A percentile compares a stretch with the other conserved stretches of the same genome.
Evolutionary conservation across 371 early-diverging fungal species (phyloP).

Genomic region (Circinella minor): DNA sequence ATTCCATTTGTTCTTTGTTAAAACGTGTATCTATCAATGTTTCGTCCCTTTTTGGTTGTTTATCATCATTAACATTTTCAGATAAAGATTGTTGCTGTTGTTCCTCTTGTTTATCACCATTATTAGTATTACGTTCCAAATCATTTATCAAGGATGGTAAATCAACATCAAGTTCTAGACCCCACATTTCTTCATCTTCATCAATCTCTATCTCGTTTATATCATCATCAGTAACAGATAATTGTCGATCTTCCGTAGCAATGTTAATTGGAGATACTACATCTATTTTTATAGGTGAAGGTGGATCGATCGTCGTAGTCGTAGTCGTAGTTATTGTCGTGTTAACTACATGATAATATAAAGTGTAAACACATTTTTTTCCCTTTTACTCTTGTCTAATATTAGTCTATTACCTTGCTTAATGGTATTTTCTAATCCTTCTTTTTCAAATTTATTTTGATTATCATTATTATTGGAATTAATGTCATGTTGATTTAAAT

Average conservation of each 20-base stretch:
- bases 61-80: background rate
- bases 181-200: constrained; percentile 22
- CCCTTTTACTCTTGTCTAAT: too few species aligned
- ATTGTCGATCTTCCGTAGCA: background rate
- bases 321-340: too few species aligned
- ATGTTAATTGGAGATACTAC: too few species aligned
- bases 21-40: background rate
- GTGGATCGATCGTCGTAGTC: too few species aligned
- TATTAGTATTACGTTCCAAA: background rate
- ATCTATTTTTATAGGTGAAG: too few species aligned
- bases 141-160: constrained; percentile 12
- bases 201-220: background rate
- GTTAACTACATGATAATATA: too few species aligned
- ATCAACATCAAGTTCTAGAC: constrained; percentile 19
- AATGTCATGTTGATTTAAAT: constrained; percentile 4
- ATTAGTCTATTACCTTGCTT: background rate
- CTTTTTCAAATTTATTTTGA: background rate
- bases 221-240: background rate
- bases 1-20: constrained; percentile 23
- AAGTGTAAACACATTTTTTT: too few species aligned
- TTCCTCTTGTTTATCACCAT: background rate
- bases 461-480: background rate
- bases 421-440: background rate
- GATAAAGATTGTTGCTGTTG: background rate
- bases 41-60: background rate